These are phyloP conservation scores for Blastobotrys terrestris DNA, from an alignment of 805 yeast species.

Conservation along the genomic window DNA sequence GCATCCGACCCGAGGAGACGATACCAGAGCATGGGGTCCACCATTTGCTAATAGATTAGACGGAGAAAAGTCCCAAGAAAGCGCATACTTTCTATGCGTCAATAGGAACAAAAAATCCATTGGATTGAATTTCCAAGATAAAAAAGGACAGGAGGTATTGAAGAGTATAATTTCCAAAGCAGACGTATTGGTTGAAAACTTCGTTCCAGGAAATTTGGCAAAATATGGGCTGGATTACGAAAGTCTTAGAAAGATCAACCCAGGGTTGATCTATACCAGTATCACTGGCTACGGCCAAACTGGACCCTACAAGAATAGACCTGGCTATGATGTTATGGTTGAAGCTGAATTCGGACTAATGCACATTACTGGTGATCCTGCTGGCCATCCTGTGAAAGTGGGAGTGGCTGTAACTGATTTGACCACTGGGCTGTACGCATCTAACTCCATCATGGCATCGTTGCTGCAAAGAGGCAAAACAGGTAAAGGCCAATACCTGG, in stretches of 20 bases:
- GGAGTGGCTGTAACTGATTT: slow-evolving; percentile 41
- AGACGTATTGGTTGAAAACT: slow-evolving; percentile 37
- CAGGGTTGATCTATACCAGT: slow-evolving; percentile 32
- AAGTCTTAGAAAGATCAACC: slow-evolving; percentile 23
- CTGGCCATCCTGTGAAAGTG: slow-evolving; percentile 38
- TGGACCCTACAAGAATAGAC: slow-evolving; percentile 34
- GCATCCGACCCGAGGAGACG: slow-evolving; percentile 39
- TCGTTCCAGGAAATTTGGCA: slow-evolving; percentile 34
- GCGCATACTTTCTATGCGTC: slow-evolving; percentile 35
- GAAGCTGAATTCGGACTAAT: slow-evolving; percentile 41
- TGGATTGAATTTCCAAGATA: slow-evolving; percentile 32
- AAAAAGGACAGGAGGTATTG: slow-evolving; percentile 31
- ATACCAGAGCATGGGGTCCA: slow-evolving; percentile 41
- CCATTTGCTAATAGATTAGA: slow-evolving; percentile 31
- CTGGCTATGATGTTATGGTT: slow-evolving; percentile 41
- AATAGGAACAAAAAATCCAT: slow-evolving; percentile 36
- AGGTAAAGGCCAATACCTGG: slow-evolving; percentile 36
- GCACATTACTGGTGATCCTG: slow-evolving; percentile 39
- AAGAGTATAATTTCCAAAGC: slow-evolving; percentile 25
- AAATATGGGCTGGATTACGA: slow-evolving; percentile 34
- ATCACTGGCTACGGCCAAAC: slow-evolving; percentile 40
- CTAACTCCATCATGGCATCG: slow-evolving; percentile 35
- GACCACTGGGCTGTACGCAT: slow-evolving; percentile 37
- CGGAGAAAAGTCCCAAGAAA: slow-evolving; percentile 21
- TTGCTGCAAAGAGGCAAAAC: slow-evolving; percentile 28